Conservation (phyloP, 2,329 filamentous ascomycete species). For the Blastomyces gilchristii region DNA sequence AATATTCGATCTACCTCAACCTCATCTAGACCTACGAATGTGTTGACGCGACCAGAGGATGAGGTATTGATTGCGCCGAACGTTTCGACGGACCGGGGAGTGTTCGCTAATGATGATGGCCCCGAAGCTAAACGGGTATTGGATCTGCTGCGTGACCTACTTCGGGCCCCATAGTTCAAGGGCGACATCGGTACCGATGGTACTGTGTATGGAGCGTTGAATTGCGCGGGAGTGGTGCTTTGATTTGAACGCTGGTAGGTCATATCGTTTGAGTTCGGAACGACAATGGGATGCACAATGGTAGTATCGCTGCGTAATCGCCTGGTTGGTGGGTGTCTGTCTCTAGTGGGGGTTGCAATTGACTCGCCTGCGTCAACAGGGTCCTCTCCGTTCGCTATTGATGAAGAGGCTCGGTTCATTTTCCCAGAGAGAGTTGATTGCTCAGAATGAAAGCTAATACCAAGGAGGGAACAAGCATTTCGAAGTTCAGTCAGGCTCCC, state of each 20-base stretch:
- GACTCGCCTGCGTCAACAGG: conserved; percentile 24
- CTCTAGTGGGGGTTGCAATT: conserved; percentile 38
- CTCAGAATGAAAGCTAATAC: conserved; percentile 24
- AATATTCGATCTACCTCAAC: conserved; percentile 71
- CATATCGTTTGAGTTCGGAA: conserved; percentile 20
- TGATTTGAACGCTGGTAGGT: conserved; percentile 19
- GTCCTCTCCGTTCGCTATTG: conserved; percentile 21
- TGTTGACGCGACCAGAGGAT: conserved; percentile 42
- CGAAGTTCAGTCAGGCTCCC: conserved; percentile 49
- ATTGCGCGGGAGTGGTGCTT: conserved; percentile 25
- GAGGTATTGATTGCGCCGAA: conserved; percentile 47
- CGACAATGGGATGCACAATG: conserved; percentile 36
- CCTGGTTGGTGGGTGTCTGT: conserved; percentile 34
- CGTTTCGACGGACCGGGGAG: conserved; percentile 72
- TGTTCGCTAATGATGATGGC: conserved; percentile 46
- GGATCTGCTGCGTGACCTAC: conserved; percentile 43
- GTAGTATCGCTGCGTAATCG: conserved; percentile 44
- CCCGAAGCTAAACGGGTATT: conserved; percentile 42
- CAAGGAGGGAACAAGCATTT: conserved; percentile 47
- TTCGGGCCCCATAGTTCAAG: conserved; percentile 29
- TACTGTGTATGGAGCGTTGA: conserved; percentile 6
- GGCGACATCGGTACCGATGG: conserved; percentile 16
- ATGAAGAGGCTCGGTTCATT: conserved; percentile 16
- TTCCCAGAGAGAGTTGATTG: conserved; percentile 17
- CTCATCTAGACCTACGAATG: conserved; percentile 52